phyloP scores from a whole-genome alignment of 176 grass and related monocot species.

The Triticum urartu region DNA sequence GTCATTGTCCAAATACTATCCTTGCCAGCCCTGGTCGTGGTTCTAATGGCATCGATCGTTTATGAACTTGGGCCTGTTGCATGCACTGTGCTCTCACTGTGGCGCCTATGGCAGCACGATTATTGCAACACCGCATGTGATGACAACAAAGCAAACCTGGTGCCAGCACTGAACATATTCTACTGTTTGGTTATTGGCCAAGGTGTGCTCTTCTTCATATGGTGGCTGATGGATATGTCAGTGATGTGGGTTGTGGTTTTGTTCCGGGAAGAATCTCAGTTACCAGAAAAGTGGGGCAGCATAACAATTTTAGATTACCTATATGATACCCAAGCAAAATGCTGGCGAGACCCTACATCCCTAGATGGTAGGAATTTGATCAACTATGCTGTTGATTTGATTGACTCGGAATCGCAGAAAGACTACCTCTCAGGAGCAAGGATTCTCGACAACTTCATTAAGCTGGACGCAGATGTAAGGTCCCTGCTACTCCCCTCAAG shows the following conservation, averaged over 20 bases:
- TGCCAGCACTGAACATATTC: not conserved
- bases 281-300: not conserved
- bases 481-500: not conserved
- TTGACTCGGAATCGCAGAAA: not conserved
- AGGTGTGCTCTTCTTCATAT: not conserved
- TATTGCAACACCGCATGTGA: not conserved
- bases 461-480: not conserved
- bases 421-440: not conserved
- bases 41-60: not conserved
- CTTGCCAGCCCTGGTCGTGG: not conserved
- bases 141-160: not conserved
- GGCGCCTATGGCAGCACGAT: not conserved
- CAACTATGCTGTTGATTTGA: not conserved
- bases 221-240: not conserved
- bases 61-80: not conserved
- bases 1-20: too few species aligned
- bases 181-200: conserved; percentile 5
- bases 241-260: rapidly evolving
- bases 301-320: not conserved
- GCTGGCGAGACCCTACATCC: not conserved
- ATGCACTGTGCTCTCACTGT: not conserved
- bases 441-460: not conserved
- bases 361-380: not conserved
- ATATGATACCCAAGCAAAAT: not conserved
- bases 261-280: not conserved